Conservation (phyloP, 768 basidiomycete species). For the Lactifluus pinguis region DNA sequence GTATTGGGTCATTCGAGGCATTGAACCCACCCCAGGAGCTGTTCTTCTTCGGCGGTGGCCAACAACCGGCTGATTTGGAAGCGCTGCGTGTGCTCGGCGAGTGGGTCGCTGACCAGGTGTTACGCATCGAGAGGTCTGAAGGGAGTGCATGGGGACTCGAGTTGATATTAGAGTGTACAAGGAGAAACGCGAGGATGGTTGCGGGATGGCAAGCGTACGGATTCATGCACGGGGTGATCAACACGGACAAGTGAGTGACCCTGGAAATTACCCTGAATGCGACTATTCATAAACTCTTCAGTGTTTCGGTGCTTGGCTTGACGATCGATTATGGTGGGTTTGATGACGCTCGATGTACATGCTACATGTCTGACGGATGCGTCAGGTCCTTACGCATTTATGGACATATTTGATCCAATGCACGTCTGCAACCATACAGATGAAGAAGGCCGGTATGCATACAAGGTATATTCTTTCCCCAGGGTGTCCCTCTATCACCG, state of each 20-base stretch:
- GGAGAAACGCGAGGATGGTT: constrained; percentile 85
- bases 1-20: constrained; percentile 87
- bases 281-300: constrained; percentile 23
- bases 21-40: constrained; percentile 57
- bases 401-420: constrained; percentile 79
- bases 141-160: constrained; percentile 51
- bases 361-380: background rate
- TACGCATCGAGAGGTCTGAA: constrained; percentile 35
- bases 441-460: constrained; percentile 67
- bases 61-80: constrained; percentile 68
- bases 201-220: constrained; percentile 94
- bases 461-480: constrained; percentile 33
- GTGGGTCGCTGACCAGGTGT: constrained; percentile 59
- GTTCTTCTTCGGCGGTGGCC: constrained; percentile 70
- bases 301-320: constrained; percentile 64
- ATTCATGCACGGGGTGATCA: constrained; percentile 95
- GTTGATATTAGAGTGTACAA: constrained; percentile 69
- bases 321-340: constrained; percentile 66
- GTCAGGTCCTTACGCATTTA: constrained; percentile 83
- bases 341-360: background rate
- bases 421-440: constrained; percentile 94
- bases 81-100: constrained; percentile 64
- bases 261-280: background rate
- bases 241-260: constrained; percentile 80
- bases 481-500: constrained; percentile 4